Conservation (phyloP, 2,329 filamentous ascomycete species). For the Penicillium sp. region DNA sequence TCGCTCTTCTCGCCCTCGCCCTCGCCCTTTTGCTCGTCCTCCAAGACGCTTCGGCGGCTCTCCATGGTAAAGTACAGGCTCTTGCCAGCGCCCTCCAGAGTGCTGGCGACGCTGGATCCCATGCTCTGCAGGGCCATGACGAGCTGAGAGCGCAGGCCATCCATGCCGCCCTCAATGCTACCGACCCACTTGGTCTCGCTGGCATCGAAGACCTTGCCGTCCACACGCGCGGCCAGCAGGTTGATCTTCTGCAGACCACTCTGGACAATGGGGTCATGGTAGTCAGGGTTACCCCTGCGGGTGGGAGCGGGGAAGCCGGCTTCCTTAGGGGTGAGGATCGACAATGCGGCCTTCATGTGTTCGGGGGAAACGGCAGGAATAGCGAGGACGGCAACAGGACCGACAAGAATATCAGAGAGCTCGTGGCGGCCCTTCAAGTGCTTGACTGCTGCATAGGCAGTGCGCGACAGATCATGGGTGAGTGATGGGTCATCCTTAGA, state of each 20-base stretch:
- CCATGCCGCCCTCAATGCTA: constrained; percentile 75
- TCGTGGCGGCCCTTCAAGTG: constrained; percentile 55
- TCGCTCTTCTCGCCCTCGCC: constrained; percentile 36
- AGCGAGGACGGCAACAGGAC: constrained; percentile 74
- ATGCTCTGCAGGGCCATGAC: constrained; percentile 76
- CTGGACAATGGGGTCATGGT: constrained; percentile 76
- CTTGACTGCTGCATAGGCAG: constrained; percentile 52
- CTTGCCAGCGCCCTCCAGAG: constrained; percentile 76
- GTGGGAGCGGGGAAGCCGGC: constrained; percentile 74
- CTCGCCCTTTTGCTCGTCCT: constrained; percentile 60
- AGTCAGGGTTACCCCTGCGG: constrained; percentile 71
- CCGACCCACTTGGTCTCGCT: constrained; percentile 69
- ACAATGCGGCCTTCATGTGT: constrained; percentile 77
- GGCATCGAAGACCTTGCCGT: constrained; percentile 77
- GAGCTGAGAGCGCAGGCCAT: constrained; percentile 76
- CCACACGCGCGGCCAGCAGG: constrained; percentile 80
- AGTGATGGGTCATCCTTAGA: constrained; percentile 42
- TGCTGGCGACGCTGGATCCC: constrained; percentile 70
- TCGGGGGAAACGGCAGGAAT: constrained; percentile 80
- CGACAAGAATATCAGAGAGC: constrained; percentile 73
- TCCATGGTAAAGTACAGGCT: constrained; percentile 87
- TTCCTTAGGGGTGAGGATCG: constrained; percentile 69
- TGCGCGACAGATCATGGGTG: constrained; percentile 59
- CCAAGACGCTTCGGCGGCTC: constrained; percentile 73
- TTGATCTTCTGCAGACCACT: constrained; percentile 81